Evolutionary conservation across 305 asterid genomes (phyloP).

Genomic region (Fraxinus platypoda): DNA sequence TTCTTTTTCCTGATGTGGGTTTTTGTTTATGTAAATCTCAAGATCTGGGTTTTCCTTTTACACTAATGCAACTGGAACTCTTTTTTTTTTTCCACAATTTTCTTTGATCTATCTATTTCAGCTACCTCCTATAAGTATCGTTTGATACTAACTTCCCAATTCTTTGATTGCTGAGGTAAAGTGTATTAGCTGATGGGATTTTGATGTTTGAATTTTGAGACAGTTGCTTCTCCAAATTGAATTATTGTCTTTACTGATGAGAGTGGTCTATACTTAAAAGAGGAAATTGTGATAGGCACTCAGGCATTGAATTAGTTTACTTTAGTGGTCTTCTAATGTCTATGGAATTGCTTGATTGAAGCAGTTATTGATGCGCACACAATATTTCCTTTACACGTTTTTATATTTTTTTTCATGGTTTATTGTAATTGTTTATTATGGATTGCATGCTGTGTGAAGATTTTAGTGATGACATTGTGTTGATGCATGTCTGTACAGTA

Average conservation of each 20-base stretch:
- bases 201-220: not conserved
- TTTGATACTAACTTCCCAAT: too few relatives aligned
- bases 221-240: too few relatives aligned
- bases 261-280: too few relatives aligned
- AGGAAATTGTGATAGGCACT: slow-evolving; percentile 18
- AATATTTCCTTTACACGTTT: not conserved
- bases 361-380: not conserved
- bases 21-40: slow-evolving; percentile 27
- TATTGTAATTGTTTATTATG: not conserved
- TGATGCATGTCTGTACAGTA: slow-evolving; percentile 7
- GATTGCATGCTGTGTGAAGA: slow-evolving; percentile 18
- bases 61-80: not conserved
- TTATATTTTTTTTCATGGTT: not conserved
- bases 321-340: not conserved
- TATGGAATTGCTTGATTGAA: not conserved
- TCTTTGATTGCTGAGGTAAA: slow-evolving; percentile 4
- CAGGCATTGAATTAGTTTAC: slow-evolving; percentile 4
- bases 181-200: slow-evolving; percentile 8
- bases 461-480: slow-evolving; percentile 22
- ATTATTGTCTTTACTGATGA: too few relatives aligned
- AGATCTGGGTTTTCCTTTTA: slow-evolving; percentile 38
- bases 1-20: not conserved
- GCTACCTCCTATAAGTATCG: too few relatives aligned
- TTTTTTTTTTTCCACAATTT: not conserved
- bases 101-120: not conserved